Base-by-base conservation (phyloP, 2,329 filamentous ascomycete genomes). In the Fusarium fujikuroi region DNA sequence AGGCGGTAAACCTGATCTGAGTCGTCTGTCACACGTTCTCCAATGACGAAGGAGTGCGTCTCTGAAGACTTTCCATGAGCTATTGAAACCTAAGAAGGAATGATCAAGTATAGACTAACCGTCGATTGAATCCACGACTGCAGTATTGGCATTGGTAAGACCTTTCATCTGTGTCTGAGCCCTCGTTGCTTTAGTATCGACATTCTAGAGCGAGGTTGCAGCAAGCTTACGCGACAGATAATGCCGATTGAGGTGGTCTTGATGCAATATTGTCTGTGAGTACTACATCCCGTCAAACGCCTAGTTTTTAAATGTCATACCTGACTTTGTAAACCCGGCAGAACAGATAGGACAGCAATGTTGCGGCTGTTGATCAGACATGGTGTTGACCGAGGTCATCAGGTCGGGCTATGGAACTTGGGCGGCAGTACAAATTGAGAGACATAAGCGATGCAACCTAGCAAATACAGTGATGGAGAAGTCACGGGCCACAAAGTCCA, bases 21-120 rank as follows among this genome's bases (percentile, higher is more conserved):
- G 25, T 0, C 64, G 42, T 1, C 3, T 6, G 9, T 70, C 52
- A 14, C 67, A 70, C 5, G 67, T 70, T 43, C 54, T 70, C 67
- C 64, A 70, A 32, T 69, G 67, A 3, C 67, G 66, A 40, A 70
- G 66, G 7, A 70, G 37, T 9, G 66, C 61, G 18, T 70, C 68
- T 12, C 68, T 70, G 11, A 34, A 2, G 7, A 18, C 7, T 9
- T 12, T 11, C 3, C 7, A 9, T 53, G 14, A 53, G 50, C 14
- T 9, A n/a, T 25, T 25, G 2, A 16, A 52, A 6, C 14, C 2
- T 3, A 9, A 16, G 18, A 21, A 37, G 12, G 12, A 21, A 21
- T 3, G 25, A 25, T 7, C 3, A 4, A 19, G n/a, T 7, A 16
- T n/a, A 11, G 12, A 47, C 56, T 18, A 4, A 66, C 68, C 68